Percentiles rank a stretch among this genome's conserved stretches.
Conservation (phyloP, 306 rosid species). For the Morella rubra region DNA sequence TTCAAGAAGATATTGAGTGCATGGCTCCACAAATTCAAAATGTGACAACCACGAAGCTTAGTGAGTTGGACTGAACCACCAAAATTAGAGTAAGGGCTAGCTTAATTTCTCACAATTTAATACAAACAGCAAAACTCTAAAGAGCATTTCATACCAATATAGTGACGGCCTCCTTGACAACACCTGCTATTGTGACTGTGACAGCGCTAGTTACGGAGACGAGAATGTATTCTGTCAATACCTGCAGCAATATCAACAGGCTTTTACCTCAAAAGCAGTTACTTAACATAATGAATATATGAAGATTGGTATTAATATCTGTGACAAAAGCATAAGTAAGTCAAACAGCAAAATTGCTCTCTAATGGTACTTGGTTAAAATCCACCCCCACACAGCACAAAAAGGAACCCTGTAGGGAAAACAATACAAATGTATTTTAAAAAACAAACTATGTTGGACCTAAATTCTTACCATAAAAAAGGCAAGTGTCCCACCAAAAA, state of each 20-base stretch:
- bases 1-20: not conserved
- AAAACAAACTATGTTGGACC: conserved; percentile 10
- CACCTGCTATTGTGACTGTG: conserved; percentile 95
- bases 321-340: not conserved
- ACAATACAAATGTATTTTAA: not conserved
- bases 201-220: conserved; percentile 97
- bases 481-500: conserved; percentile 89
- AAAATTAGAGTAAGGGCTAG: not conserved
- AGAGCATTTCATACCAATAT: conserved; percentile 65
- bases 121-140: conserved; percentile 10
- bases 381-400: not conserved
- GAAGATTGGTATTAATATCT: not conserved
- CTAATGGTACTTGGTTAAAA: not conserved
- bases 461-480: conserved; percentile 73
- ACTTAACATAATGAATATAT: conserved; percentile 12
- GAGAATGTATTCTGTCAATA: conserved; percentile 81
- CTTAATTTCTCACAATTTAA: conserved; percentile 12
- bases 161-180: conserved; percentile 96
- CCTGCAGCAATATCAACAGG: conserved; percentile 53
- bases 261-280: conserved; percentile 18
- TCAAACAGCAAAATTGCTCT: not conserved
- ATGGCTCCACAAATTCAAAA: not conserved
- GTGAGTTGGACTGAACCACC: conserved; percentile 4
- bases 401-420: not conserved
- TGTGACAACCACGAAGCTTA: not conserved